These are phyloP conservation scores for Sodiomyces alkalinus DNA, from an alignment of 2,329 filamentous ascomycete species.

Conservation along the genomic window DNA sequence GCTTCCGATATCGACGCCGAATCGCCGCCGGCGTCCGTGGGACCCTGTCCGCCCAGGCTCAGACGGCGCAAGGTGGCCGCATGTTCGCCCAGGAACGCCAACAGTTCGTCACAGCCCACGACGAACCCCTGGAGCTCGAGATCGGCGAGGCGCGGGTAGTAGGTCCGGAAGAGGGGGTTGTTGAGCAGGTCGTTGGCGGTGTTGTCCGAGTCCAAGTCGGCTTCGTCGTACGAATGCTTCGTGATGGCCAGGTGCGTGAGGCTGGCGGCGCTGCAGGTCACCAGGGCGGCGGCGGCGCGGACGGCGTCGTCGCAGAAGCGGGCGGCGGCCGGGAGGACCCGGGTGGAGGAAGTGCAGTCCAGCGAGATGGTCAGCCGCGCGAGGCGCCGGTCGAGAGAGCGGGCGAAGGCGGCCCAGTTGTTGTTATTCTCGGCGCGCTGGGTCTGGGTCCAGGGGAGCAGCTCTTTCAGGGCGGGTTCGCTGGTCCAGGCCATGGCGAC, in stretches of 20 bases:
- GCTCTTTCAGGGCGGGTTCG: no score
- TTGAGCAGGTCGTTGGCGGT: not conserved
- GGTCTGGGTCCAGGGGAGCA: no score
- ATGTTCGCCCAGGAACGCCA: not conserved
- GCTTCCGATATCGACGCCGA: no score
- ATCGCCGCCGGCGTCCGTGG: not conserved
- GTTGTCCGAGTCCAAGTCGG: not conserved
- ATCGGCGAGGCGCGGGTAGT: not conserved
- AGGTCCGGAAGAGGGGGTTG: not conserved
- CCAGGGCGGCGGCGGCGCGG: not conserved
- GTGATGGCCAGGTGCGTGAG: not conserved
- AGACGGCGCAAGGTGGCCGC: not conserved
- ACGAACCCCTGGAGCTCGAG: constrained; percentile 1
- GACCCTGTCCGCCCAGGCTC: constrained; percentile 1
- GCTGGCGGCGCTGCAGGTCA: not conserved
- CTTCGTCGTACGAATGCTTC: constrained; percentile 1
- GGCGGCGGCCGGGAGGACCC: not conserved
- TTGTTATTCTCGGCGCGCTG: no score
- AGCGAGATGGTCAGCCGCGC: constrained; percentile 1
- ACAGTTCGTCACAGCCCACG: not conserved
- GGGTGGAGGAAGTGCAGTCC: not conserved
- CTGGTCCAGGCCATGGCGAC: not conserved
- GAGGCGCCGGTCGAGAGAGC: not conserved
- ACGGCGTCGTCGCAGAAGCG: not conserved
- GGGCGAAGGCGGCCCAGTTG: not conserved